phyloP scores from a whole-genome alignment of 257 asterid genomes.

The Striga asiatica region DNA sequence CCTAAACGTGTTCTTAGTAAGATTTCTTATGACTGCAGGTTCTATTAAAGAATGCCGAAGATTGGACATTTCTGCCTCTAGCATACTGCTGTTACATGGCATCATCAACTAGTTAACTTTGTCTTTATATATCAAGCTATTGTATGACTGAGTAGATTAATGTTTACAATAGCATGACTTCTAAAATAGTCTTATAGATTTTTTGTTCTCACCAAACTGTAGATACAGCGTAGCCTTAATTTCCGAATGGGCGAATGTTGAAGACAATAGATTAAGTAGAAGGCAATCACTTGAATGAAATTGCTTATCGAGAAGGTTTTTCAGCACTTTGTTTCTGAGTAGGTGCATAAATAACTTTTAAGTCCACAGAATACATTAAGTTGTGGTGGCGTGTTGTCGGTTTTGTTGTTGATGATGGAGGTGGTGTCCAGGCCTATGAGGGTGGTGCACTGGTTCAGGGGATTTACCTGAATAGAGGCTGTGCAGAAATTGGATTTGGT shows the following conservation, averaged over 20 bases:
- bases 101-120: too few species aligned
- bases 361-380: too few species aligned
- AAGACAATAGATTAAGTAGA: constrained; percentile 3
- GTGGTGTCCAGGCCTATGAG: constrained; percentile 47
- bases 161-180: neutral
- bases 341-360: neutral
- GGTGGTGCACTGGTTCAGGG: constrained; percentile 49
- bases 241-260: neutral
- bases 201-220: too few species aligned
- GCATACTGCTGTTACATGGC: too few species aligned
- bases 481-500: constrained; percentile 48
- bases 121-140: too few species aligned
- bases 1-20: too few species aligned
- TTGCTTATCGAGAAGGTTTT: neutral
- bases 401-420: constrained; percentile 52
- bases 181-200: neutral
- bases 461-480: constrained; percentile 59
- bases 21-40: too few species aligned
- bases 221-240: too few species aligned
- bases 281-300: constrained; percentile 4
- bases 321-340: neutral
- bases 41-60: too few species aligned
- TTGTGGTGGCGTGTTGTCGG: constrained; percentile 51
- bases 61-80: too few species aligned
- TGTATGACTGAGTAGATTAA: too few species aligned